Base-by-base conservation (phyloP, 371 early-diverging fungal genomes). In the Actinomortierella ambigua region DNA sequence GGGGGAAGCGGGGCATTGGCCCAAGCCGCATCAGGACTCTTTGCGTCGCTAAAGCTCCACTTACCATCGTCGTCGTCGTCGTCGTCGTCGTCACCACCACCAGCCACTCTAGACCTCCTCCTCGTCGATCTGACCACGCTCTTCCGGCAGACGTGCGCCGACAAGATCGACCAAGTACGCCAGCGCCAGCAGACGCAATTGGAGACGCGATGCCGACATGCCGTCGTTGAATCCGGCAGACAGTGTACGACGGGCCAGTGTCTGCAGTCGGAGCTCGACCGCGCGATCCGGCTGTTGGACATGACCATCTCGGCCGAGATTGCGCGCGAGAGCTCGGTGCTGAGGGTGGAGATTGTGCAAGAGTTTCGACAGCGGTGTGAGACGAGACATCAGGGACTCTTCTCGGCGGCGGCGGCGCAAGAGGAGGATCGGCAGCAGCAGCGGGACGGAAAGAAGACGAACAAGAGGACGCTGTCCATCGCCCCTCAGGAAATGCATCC, bases 261-360 rank as follows among this genome's bases (percentile, higher is more conserved):
- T 51, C 34, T 56, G 11, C 63, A 63, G 52, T 18, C n/a, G 1
- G 46, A 63, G 44, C 8, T 63, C 14, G 63, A 51, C 17, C 49
- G 41, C 17, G 56, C 57, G 3, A 43, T 56, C 4, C 26, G 18
- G n/a, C 51, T 50, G 7, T 28, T 56, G 50, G 56, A 63, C 34
- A 18, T 50, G 8, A 55, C 50, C 50, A 29, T 56, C n/a, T 50
- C 55, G 39, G 44, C 56, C 8, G 63, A 63, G 23, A 23, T 56
- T 17, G 55, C 56, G 15, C 50, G 39, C 34, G 63, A 63, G 20
- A 20, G 49, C 9, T 48, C 49, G 17, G 47, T 40, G 26, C 44
- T 60, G 28, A 41, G 61, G 1, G 27, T 17, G 5, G 61, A 53
- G 14, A 42, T 60, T 15, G 40, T 60, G 9, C 24, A 34, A 2